Evolutionary conservation across 331 rosid genomes (phyloP).

Genomic region (Quercus phellos): DNA sequence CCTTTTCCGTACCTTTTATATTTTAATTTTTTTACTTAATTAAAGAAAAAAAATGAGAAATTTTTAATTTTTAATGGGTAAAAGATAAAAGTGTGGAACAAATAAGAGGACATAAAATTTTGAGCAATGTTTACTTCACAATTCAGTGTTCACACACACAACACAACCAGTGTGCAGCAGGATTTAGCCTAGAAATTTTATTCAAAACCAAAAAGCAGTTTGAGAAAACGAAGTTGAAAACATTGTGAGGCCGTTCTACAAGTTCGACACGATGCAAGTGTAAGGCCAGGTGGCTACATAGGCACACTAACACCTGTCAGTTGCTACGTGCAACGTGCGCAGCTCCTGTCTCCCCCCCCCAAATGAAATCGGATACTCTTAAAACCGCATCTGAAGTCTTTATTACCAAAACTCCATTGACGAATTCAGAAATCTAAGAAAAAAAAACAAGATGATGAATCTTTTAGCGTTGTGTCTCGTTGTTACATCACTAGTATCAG

Average conservation of each 20-base stretch:
- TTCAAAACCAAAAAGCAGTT: too few species aligned
- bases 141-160: too few species aligned
- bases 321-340: neutral
- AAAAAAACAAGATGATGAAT: constrained; percentile 35
- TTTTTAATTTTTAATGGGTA: too few species aligned
- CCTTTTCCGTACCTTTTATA: too few species aligned
- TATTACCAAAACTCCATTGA: neutral
- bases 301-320: neutral
- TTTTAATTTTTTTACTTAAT: too few species aligned
- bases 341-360: neutral
- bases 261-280: neutral
- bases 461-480: constrained; percentile 35
- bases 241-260: neutral
- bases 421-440: neutral
- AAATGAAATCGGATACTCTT: neutral
- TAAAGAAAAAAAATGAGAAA: too few species aligned
- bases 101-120: too few species aligned
- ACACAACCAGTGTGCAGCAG: too few species aligned
- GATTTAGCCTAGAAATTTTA: too few species aligned
- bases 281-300: neutral
- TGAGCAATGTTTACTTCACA: too few species aligned
- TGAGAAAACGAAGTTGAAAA: too few species aligned
- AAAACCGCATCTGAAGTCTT: neutral
- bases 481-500: constrained; percentile 37
- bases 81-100: too few species aligned